Base-by-base conservation (phyloP, 1,284 basidiomycete species). In the Pseudozyma sp. region DNA sequence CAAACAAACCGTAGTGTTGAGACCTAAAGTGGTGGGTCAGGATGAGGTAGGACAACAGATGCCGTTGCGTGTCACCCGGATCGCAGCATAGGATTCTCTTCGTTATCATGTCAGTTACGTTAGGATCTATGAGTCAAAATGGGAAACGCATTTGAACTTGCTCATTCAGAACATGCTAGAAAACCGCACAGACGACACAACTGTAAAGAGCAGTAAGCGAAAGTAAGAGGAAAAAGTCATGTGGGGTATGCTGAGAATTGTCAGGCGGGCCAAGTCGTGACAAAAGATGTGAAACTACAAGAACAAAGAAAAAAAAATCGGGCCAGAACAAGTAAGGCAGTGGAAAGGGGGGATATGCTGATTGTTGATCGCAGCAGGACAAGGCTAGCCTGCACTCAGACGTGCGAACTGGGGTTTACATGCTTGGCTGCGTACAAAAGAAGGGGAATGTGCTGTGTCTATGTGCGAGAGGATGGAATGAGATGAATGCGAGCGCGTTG, bases 41-140 rank as follows among this genome's bases (percentile, higher is more conserved):
- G 78, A 81, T 40, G 66, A 77, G 13, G n/a, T 67, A 0, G 79
- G 79, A 5, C 61, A 58, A 13, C 79, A 79, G 43, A 77, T 81
- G 73, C 78, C 79, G 0, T 52, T 81, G 1, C 56, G 71, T 39
- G 51, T 81, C 36, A 53, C 57, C 1, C 39, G 68, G 8, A 52
- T 78, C 50, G 35, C 52, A 19, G 35, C 35, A 6, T n/a, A n/a
- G n/a, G n/a, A n/a, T n/a, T n/a, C n/a, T n/a, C n/a, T n/a, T n/a
- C n/a, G n/a, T n/a, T n/a, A n/a, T n/a, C n/a, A n/a, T n/a, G n/a
- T n/a, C n/a, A n/a, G n/a, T n/a, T n/a, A 31, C 25, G 25, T 31
- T 6, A 31, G 25, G 3, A 31, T 31, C 25, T 31, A 31, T 31
- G 25, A 6, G 25, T 31, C 25, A 3, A 6, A 31, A 31, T 31